Evolutionary conservation across 768 basidiomycete species (phyloP).

Genomic region (Leccinum incarnatum): DNA sequence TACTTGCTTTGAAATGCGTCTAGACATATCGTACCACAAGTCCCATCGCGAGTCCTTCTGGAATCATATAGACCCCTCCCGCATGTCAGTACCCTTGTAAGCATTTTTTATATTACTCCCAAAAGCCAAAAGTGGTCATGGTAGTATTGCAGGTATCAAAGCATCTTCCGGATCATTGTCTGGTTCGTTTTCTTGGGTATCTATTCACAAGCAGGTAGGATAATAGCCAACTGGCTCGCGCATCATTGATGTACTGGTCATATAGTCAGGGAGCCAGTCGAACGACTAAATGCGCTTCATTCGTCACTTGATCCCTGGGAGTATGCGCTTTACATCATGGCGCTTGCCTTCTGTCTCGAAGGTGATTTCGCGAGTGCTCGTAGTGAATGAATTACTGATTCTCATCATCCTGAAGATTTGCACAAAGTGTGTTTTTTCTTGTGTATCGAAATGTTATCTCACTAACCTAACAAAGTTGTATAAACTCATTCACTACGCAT

Average conservation of each 20-base stretch:
- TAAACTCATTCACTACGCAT: conserved; percentile 69
- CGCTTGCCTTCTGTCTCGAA: conserved; percentile 75
- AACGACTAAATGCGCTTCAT: conserved; percentile 57
- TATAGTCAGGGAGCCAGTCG: conserved; percentile 72
- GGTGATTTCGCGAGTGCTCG: conserved; percentile 42
- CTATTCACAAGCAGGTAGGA: conserved; percentile 80
- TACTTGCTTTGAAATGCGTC: conserved; percentile 7
- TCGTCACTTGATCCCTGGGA: conserved; percentile 77
- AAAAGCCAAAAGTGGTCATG: neutral
- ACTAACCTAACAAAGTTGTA: conserved; percentile 47
- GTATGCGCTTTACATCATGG: conserved; percentile 72
- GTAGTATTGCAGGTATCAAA: conserved; percentile 68
- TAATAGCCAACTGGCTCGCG: neutral
- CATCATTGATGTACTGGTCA: conserved; percentile 2
- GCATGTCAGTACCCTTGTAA: conserved; percentile 78
- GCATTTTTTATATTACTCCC: neutral
- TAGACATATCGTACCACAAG: conserved; percentile 70
- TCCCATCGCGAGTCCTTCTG: conserved; percentile 53
- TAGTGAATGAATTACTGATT: conserved; percentile 38
- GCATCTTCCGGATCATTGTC: conserved; percentile 70
- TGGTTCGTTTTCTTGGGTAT: conserved; percentile 78
- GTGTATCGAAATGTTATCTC: neutral
- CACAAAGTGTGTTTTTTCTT: conserved; percentile 18
- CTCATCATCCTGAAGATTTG: conserved; percentile 18
- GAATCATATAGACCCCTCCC: conserved; percentile 71